Evolutionary conservation across 768 basidiomycete species (phyloP).

Genomic region (Boletus reticulatus): DNA sequence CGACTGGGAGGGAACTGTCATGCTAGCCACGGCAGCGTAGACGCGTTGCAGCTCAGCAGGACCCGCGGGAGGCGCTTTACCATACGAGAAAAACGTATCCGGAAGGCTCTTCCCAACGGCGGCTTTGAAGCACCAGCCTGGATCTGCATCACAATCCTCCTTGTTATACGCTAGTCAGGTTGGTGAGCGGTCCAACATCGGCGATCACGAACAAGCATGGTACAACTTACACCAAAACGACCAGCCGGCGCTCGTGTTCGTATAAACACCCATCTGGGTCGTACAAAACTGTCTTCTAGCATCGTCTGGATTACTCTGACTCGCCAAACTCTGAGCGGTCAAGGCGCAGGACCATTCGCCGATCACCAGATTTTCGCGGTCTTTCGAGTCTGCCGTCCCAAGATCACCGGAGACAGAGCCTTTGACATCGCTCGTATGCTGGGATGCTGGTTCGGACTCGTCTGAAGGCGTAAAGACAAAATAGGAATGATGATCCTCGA

Average conservation of each 20-base stretch:
- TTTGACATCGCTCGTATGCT: slow-evolving; percentile 41
- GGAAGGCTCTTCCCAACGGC: slow-evolving; percentile 59
- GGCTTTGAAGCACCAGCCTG: slow-evolving; percentile 68
- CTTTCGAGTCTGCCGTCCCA: slow-evolving; percentile 24
- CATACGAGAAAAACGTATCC: slow-evolving; percentile 54
- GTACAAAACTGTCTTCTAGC: slow-evolving; percentile 53
- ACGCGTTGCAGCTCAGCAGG: slow-evolving; percentile 19
- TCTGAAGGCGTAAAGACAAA: slow-evolving; percentile 63
- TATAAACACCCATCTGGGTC: slow-evolving; percentile 57
- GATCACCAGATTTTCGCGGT: slow-evolving; percentile 44
- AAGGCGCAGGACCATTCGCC: slow-evolving; percentile 55
- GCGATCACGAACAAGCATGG: neutral
- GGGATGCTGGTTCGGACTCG: slow-evolving; percentile 39
- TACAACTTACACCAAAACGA: slow-evolving; percentile 60
- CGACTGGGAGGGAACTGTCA: slow-evolving; percentile 13
- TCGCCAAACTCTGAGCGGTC: slow-evolving; percentile 45
- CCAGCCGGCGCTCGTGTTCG: slow-evolving; percentile 59
- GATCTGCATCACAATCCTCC: slow-evolving; percentile 56
- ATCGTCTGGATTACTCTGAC: slow-evolving; percentile 41
- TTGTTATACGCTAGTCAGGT: slow-evolving; percentile 51
- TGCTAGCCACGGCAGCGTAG: slow-evolving; percentile 12
- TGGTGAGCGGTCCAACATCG: neutral
- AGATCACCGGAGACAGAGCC: slow-evolving; percentile 13
- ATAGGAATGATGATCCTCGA: slow-evolving; percentile 75
- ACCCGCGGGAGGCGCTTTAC: slow-evolving; percentile 24